Conservation (phyloP, 768 basidiomycete genomes). For the Tricholoma sp. region DNA sequence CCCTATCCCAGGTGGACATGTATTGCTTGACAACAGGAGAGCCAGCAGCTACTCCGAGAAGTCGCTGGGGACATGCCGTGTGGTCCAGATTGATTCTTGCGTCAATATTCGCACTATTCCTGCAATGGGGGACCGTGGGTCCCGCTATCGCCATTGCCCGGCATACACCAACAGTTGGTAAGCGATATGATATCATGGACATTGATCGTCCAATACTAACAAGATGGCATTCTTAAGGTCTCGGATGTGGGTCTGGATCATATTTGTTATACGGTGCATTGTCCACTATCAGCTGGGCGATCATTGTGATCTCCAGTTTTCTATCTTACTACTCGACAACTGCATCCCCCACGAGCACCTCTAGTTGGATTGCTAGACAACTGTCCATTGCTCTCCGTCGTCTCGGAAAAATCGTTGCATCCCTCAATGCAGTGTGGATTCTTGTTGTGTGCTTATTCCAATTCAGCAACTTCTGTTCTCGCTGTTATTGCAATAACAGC, state of each 20-base stretch:
- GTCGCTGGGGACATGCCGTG: constrained; percentile 12
- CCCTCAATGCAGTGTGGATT: constrained; percentile 27
- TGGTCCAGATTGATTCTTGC: constrained; percentile 18
- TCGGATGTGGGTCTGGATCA: constrained; percentile 28
- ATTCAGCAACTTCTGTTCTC: constrained; percentile 3
- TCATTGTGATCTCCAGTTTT: constrained; percentile 24
- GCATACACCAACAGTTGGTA: constrained; percentile 23
- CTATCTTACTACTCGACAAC: constrained; percentile 21
- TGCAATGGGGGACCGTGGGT: constrained; percentile 27
- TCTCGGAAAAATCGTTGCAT: constrained; percentile 25
- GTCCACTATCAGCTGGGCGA: constrained; percentile 27
- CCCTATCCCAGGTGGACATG: constrained; percentile 11
- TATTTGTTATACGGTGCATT: constrained; percentile 26
- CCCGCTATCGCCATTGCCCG: constrained; percentile 20
- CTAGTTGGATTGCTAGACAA: constrained; percentile 7
- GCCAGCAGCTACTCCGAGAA: not conserved
- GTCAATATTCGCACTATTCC: constrained; percentile 15
- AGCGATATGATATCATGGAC: not conserved
- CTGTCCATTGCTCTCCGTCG: constrained; percentile 24
- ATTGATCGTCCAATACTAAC: not conserved
- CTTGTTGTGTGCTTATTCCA: constrained; percentile 26
- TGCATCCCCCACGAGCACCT: not conserved
- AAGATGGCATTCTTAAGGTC: constrained; percentile 14
- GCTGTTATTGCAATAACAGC: constrained; percentile 28
- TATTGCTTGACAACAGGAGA: constrained; percentile 8